phyloP scores from a whole-genome alignment of 2,329 filamentous ascomycete species.

The Penicillium sp. region DNA sequence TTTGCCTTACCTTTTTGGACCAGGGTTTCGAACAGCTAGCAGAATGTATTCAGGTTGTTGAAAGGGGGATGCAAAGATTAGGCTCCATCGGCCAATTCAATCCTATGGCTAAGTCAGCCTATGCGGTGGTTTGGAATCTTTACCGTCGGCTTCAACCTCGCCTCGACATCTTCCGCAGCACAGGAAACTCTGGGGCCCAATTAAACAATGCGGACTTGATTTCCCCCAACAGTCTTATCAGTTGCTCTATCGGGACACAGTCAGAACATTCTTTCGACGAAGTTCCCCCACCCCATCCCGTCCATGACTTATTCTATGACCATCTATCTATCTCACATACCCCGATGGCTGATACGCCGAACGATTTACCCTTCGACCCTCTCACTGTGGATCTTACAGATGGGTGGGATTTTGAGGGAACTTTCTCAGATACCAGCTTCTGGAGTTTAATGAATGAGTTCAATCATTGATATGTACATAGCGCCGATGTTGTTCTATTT shows the following conservation, averaged over 20 bases:
- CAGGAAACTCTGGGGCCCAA: background rate
- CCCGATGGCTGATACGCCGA: background rate
- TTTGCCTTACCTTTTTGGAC: slow-evolving; percentile 14
- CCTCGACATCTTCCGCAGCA: background rate
- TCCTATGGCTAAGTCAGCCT: slow-evolving; percentile 22
- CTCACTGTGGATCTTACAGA: slow-evolving; percentile 2
- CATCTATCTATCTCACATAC: slow-evolving; percentile 11
- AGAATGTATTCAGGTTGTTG: slow-evolving; percentile 12
- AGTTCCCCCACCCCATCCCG: slow-evolving; percentile 17
- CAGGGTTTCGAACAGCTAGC: slow-evolving; percentile 1
- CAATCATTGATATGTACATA: slow-evolving; percentile 9
- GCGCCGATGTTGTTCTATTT: slow-evolving; percentile 7
- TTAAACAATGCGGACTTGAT: too few species aligned
- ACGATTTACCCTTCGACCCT: slow-evolving; percentile 3
- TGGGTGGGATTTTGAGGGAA: slow-evolving; percentile 13
- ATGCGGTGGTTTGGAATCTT: slow-evolving; percentile 17
- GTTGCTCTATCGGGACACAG: background rate
- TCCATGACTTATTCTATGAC: slow-evolving; percentile 20
- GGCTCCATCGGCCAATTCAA: slow-evolving; percentile 16
- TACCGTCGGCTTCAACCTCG: slow-evolving; percentile 14
- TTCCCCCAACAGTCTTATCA: background rate
- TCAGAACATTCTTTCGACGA: slow-evolving; percentile 5
- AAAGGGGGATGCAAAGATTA: slow-evolving; percentile 16
- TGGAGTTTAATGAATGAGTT: slow-evolving; percentile 22
- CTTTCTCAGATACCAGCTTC: slow-evolving; percentile 20